These are phyloP conservation scores for Daldinia sp. DNA, from an alignment of 2,329 filamentous ascomycete species.

Conservation along the genomic window DNA sequence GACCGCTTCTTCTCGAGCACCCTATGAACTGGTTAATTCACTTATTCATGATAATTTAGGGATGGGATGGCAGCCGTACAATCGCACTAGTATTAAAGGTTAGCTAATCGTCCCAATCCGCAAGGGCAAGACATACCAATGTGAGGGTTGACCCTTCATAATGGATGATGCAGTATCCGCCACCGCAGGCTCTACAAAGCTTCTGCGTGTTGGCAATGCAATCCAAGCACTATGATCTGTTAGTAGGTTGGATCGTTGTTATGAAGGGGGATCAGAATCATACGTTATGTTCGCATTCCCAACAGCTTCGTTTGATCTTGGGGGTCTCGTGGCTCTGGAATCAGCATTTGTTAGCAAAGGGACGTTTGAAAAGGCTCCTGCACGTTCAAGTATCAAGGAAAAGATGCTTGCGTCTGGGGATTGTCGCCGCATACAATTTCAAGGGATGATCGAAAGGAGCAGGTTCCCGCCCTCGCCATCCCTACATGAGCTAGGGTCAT, in stretches of 20 bases:
- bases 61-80: slow-evolving; percentile 50
- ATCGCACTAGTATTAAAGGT: slow-evolving; percentile 53
- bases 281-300: slow-evolving; percentile 85
- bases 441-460: slow-evolving; percentile 35
- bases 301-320: slow-evolving; percentile 74
- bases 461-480: slow-evolving; percentile 32
- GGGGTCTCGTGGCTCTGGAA: slow-evolving; percentile 64
- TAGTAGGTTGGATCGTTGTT: background rate
- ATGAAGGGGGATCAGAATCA: slow-evolving; percentile 43
- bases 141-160: slow-evolving; percentile 81
- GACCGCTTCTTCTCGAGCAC: slow-evolving; percentile 51
- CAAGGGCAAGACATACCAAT: slow-evolving; percentile 52
- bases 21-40: slow-evolving; percentile 41
- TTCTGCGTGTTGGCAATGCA: slow-evolving; percentile 79
- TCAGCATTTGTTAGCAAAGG: slow-evolving; percentile 30
- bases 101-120: slow-evolving; percentile 36
- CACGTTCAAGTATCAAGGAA: background rate
- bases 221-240: slow-evolving; percentile 67
- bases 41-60: background rate
- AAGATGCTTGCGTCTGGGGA: slow-evolving; percentile 17
- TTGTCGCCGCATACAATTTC: slow-evolving; percentile 45
- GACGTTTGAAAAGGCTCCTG: background rate
- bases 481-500: slow-evolving; percentile 31
- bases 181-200: slow-evolving; percentile 74
- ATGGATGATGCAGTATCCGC: slow-evolving; percentile 84